Evolutionary conservation across 2,329 filamentous ascomycete genomes (phyloP).

Genomic region (Ascochyta rabiei): DNA sequence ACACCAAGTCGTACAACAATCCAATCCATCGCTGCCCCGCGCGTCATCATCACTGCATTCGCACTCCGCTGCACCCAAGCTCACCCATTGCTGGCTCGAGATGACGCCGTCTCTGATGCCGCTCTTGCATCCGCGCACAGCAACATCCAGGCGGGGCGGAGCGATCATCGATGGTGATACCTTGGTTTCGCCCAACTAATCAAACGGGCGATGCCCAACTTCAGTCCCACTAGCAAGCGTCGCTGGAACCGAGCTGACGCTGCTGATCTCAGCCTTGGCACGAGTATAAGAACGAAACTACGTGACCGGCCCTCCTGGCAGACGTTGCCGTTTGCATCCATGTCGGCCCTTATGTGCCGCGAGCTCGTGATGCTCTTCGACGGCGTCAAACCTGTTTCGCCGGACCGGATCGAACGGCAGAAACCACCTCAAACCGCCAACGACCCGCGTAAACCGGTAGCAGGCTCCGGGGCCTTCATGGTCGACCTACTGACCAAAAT

Average conservation of each 20-base stretch:
- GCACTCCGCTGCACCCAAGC: neutral
- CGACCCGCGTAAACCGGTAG: neutral
- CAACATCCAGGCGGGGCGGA: constrained; percentile 13
- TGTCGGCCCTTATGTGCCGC: neutral
- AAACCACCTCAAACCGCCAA: constrained; percentile 7
- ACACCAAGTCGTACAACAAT: constrained; percentile 10
- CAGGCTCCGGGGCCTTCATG: neutral
- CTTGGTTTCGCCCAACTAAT: constrained; percentile 21
- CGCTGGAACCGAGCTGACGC: constrained; percentile 35
- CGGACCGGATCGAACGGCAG: constrained; percentile 14
- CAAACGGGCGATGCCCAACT: constrained; percentile 2
- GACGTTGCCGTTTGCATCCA: constrained; percentile 5
- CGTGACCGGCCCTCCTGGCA: constrained; percentile 9
- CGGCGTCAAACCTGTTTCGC: neutral
- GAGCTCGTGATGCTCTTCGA: constrained; percentile 2
- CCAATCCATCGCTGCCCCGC: neutral
- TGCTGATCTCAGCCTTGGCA: constrained; percentile 32
- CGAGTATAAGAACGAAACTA: constrained; percentile 10
- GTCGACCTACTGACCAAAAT: neutral
- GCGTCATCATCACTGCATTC: constrained; percentile 5
- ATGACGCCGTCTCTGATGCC: constrained; percentile 9
- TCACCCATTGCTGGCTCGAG: constrained; percentile 5
- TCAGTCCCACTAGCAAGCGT: constrained; percentile 28
- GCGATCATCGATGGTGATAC: neutral
- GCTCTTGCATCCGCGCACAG: neutral